Percentiles rank a stretch among this genome's conserved stretches.
phyloP scores from a whole-genome alignment of 176 grass and related monocot genomes.

The Eragrostis nindensis region DNA sequence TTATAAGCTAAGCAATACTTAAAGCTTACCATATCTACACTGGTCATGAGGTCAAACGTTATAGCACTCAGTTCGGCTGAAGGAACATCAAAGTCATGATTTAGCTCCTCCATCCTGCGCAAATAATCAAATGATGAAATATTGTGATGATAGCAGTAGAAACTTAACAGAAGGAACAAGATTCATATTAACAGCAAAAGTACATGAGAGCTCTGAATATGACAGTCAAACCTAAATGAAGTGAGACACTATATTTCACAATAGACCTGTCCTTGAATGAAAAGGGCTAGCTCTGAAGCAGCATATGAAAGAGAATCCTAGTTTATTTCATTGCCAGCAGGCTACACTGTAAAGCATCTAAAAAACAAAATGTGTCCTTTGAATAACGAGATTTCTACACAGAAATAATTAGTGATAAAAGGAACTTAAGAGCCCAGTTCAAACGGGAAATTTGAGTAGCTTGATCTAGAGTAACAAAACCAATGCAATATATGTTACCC shows the following conservation, averaged over 20 bases:
- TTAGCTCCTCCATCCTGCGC: conserved; percentile 58
- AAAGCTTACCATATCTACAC: conserved; percentile 74
- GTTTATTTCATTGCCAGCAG: neutral
- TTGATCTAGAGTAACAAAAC: neutral
- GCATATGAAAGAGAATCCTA: neutral
- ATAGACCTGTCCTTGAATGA: neutral
- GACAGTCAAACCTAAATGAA: neutral
- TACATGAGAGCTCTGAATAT: neutral
- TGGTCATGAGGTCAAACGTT: conserved; percentile 71
- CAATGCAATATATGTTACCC: neutral
- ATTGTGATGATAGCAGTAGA: conserved; percentile 20
- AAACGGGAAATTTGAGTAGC: too few relatives aligned
- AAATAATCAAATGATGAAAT: conserved; percentile 27
- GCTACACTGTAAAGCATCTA: neutral
- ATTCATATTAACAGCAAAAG: neutral
- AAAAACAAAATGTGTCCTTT: neutral
- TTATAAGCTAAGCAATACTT: conserved; percentile 4
- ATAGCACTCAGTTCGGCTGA: conserved; percentile 54
- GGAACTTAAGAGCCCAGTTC: too few relatives aligned
- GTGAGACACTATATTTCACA: too few relatives aligned
- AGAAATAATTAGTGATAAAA: too few relatives aligned
- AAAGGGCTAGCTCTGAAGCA: neutral
- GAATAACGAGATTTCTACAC: too few relatives aligned
- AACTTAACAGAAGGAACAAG: conserved; percentile 11
- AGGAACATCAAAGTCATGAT: conserved; percentile 42